Evolutionary conservation across 139 green algal species (phyloP), one percentile per base, ranked within the genome.

Genomic region (Closterium sp.): DNA sequence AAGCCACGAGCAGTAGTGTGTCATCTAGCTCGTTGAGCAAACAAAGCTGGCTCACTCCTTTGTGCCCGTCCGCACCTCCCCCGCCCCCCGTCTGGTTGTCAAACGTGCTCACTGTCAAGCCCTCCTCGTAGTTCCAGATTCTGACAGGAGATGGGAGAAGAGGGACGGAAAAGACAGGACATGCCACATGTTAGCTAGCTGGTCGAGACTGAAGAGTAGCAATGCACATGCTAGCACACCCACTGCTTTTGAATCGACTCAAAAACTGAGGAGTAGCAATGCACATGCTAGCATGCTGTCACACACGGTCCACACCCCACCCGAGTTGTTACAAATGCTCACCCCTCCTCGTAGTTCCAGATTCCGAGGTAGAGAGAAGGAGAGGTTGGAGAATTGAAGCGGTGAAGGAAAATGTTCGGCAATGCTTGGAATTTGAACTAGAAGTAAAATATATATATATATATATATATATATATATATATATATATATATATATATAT

Each of bases 91-190:
- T 91, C 31, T 93, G 86, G 29, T 91, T 93, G 24, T 93, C 86
- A 27, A 93, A 91, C 19, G 21, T 87, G 45, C 91, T 93, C 30
- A 93, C n/a, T 2, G 91, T 93, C 38, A 88, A 9, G 9, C 91
- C 91, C 34, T 93, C 91, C 79, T 93, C 91, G 32, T 93, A 93
- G 84, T 93, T 93, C 91, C 91, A 93, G 70, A 93, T 93, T 87
- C 91, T 91, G 86, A n/a, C n/a, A n/a, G n/a, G n/a, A n/a, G n/a
- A n/a, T n/a, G 2, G 5, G 31, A 90, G 88, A 28, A 90, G 34
- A 24, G 86, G 3, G 31, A n/a, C 1, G 27, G 31, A n/a, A n/a
- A n/a, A n/a, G n/a, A n/a, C n/a, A n/a, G n/a, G n/a, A n/a, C n/a
- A n/a, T n/a, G n/a, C n/a, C n/a, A n/a, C n/a, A n/a, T n/a, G n/a